Evolutionary conservation across 2,329 filamentous ascomycete genomes (phyloP).

Genomic region (Aspergillus sp.): DNA sequence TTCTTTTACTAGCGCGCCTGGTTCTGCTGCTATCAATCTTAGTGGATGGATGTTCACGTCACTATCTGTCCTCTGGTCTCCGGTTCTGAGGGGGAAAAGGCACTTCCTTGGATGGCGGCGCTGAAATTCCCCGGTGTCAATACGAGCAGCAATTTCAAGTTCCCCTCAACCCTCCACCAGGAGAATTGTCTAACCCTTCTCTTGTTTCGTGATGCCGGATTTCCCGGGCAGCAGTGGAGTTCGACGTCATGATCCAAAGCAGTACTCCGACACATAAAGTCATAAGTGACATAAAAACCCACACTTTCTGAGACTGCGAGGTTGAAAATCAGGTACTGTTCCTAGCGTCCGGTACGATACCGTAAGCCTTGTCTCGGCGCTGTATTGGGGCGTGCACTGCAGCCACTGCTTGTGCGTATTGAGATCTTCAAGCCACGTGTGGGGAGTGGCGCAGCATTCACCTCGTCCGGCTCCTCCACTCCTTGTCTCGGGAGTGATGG

Average conservation of each 20-base stretch:
- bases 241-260: constrained; percentile 1
- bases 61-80: background rate
- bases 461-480: background rate
- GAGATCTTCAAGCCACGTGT: constrained; percentile 6
- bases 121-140: background rate
- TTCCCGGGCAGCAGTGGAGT: background rate
- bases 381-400: background rate
- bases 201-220: background rate
- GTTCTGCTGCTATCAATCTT: constrained; percentile 2
- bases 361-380: background rate
- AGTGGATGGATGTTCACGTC: constrained; percentile 5
- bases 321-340: constrained; percentile 2
- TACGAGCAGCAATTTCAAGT: background rate
- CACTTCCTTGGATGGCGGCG: background rate
- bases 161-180: background rate
- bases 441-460: constrained; percentile 11
- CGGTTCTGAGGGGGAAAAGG: background rate
- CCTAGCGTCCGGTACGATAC: constrained; percentile 3
- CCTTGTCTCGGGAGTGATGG: background rate
- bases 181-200: background rate
- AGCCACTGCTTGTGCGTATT: background rate
- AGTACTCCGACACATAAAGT: background rate
- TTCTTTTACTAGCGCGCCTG: background rate
- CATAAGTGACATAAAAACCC: background rate
- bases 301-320: background rate